Evolutionary conservation across 1,284 basidiomycete genomes (phyloP), one percentile per base, ranked within the genome.

Genomic region (Rhodotorula glutinis): DNA sequence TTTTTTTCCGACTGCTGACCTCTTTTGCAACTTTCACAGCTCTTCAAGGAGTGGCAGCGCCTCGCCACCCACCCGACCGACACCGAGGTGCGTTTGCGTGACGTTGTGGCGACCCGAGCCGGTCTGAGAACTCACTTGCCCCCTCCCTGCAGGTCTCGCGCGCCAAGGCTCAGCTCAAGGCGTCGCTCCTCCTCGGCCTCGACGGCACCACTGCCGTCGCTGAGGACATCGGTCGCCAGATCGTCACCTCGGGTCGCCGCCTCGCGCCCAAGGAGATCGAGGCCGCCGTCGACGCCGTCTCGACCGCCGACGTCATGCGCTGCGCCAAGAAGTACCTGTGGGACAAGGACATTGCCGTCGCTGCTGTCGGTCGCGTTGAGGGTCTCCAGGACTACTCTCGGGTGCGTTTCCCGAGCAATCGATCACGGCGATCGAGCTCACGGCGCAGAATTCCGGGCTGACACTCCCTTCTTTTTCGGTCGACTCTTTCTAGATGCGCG

Each of bases 91-190:
- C 16, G 44, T 38, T 19, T 49, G 11, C 10, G 16, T 17, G 14
- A 2, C 14, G 5, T 11, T 17, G 25, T 25, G 19, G 23, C 1
- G 13, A 11, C 14, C 2, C 41, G 21, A 11, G 17, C 9, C 47
- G 51, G 19, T 41, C 47, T 25, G 14, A 11, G 11, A 10, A n/a
- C n/a, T n/a, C n/a, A n/a, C n/a, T n/a, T 13, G n/a, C 23, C 21
- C 17, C 43, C 86, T 96, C 72, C 0, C 9, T 10, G 4, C 58
- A 59, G 58, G 58, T 59, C 58, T 92, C 95, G 84, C 87, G 94
- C 64, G 93, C 94, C 70, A 98, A 98, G 86, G 91, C 90, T 76
- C 94, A 98, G 83, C 87, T 98, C 77, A 98, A 98, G 85, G 94
- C 95, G 59, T 89, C 88, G 71, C 83, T 98, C 75, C 83, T 98